Conservation (phyloP, 768 basidiomycete genomes). For the Serendipita vermifera region DNA sequence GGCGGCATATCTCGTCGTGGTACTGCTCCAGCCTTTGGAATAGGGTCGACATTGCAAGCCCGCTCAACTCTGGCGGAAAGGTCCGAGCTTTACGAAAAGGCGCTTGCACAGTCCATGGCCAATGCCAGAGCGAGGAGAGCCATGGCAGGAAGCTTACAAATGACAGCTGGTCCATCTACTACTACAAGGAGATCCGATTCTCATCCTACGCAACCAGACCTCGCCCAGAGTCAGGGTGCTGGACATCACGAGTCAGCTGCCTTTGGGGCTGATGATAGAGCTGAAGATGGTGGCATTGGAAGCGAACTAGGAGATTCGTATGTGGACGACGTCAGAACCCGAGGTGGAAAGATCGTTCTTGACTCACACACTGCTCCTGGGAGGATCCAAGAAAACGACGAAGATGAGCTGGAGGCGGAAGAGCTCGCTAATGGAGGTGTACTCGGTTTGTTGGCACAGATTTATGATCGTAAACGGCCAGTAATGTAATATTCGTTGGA, state of each 20-base stretch:
- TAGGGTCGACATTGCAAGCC: neutral
- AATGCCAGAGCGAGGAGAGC: slow-evolving; percentile 12
- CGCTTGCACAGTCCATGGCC: slow-evolving; percentile 27
- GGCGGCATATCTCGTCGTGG: neutral
- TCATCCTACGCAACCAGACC: no score
- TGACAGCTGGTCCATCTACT: neutral
- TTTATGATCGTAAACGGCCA: slow-evolving; percentile 36
- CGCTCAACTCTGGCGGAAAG: slow-evolving; percentile 30
- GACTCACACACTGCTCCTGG: slow-evolving; percentile 22
- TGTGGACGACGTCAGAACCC: slow-evolving; percentile 43
- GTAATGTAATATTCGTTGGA: slow-evolving; percentile 13
- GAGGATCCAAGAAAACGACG: slow-evolving; percentile 30
- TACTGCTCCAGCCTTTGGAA: neutral
- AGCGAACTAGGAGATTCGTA: slow-evolving; percentile 61
- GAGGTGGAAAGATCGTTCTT: slow-evolving; percentile 26
- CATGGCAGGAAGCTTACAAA: neutral
- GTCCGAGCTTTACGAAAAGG: slow-evolving; percentile 63
- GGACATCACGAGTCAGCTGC: no score
- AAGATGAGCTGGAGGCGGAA: slow-evolving; percentile 42
- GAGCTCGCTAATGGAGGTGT: slow-evolving; percentile 68
- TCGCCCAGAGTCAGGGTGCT: no score
- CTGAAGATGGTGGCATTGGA: slow-evolving; percentile 41
- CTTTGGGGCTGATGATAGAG: slow-evolving; percentile 37
- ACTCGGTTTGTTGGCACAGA: slow-evolving; percentile 72
- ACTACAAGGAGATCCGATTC: neutral